These are phyloP conservation scores for Castanospermum australe DNA, from an alignment of 306 rosid genomes.

Conservation along the genomic window DNA sequence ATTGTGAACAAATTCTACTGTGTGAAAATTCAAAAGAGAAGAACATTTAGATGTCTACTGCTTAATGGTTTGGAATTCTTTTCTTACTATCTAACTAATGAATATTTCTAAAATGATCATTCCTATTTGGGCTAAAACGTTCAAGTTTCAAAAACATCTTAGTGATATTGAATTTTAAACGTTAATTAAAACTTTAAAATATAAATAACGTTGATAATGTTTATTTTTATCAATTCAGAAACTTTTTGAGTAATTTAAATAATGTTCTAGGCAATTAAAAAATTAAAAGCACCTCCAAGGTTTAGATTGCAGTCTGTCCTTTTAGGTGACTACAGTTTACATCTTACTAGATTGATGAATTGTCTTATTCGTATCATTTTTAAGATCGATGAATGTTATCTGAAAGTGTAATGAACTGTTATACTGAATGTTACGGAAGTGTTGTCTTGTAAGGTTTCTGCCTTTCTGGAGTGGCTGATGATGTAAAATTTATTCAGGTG, in stretches of 20 bases:
- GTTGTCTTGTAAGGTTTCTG: not conserved
- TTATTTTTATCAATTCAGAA: not conserved
- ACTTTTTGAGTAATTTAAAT: not conserved
- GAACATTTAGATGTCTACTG: not conserved
- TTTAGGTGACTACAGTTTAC: not conserved
- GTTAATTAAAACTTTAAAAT: not conserved
- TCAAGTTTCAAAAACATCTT: not conserved
- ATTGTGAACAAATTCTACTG: not conserved
- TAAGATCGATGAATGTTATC: not conserved
- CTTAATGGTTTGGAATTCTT: not conserved
- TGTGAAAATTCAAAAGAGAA: not conserved
- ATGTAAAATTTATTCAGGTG: slow-evolving; percentile 44
- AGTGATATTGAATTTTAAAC: not conserved
- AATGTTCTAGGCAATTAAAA: not conserved
- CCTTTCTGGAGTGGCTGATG: not conserved
- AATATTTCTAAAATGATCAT: not conserved
- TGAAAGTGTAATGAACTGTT: not conserved
- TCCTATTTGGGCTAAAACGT: not conserved
- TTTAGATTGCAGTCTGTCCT: not conserved
- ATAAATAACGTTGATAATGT: not conserved
- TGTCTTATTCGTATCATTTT: not conserved
- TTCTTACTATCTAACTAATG: not conserved
- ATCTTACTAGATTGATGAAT: not conserved
- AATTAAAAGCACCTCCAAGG: not conserved
- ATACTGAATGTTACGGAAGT: not conserved